Evolutionary conservation across 1,284 basidiomycete species (phyloP).

Genomic region (Trichosporon sp.): DNA sequence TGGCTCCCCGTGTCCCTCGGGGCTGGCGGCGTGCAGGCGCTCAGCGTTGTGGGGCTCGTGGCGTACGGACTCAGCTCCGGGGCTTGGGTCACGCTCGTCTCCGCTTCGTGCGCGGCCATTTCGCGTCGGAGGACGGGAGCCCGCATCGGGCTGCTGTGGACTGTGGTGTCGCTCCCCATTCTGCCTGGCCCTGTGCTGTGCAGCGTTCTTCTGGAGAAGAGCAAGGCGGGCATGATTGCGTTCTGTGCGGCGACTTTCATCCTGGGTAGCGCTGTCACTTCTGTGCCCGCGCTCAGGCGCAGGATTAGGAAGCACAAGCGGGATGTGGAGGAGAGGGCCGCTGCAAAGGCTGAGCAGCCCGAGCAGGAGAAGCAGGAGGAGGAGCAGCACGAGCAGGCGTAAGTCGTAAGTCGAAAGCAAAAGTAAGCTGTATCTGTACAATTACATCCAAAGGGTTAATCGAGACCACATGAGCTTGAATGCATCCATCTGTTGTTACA

Average conservation of each 20-base stretch:
- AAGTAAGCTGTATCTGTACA: neutral
- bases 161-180: conserved; percentile 38
- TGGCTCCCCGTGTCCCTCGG: conserved; percentile 31
- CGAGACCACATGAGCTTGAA: neutral
- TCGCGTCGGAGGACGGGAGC: conserved; percentile 49
- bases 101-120: conserved; percentile 47
- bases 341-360: neutral
- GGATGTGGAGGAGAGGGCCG: neutral
- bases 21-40: conserved; percentile 35
- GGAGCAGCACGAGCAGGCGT: neutral
- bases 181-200: conserved; percentile 50
- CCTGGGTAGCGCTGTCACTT: conserved; percentile 36
- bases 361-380: neutral
- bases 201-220: conserved; percentile 37
- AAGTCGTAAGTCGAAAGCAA: neutral
- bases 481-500: neutral
- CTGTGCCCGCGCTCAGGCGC: neutral
- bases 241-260: conserved; percentile 44
- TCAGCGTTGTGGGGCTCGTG: conserved; percentile 40
- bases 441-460: neutral
- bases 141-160: conserved; percentile 53
- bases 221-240: conserved; percentile 12
- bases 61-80: conserved; percentile 46
- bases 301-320: neutral
- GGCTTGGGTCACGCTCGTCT: conserved; percentile 50